Percentiles rank a stretch among this genome's conserved stretches.
These are phyloP conservation scores for Plasmopara viticola DNA, from an alignment of 352 stramenopile species.

Conservation along the genomic window DNA sequence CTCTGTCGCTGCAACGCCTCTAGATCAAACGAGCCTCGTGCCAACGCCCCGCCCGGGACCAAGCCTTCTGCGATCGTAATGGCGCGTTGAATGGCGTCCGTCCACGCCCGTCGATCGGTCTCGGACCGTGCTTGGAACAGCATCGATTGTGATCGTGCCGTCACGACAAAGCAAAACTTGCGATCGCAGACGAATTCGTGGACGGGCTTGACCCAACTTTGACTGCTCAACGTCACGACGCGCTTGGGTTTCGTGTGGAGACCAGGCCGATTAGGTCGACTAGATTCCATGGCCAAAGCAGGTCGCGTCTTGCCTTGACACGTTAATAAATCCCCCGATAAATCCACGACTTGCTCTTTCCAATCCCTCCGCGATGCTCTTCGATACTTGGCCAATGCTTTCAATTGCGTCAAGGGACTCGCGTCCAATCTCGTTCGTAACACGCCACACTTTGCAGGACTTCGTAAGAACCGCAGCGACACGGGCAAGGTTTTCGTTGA, in stretches of 20 bases:
- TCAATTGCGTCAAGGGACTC: conserved; percentile 45
- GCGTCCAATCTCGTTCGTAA: conserved; percentile 47
- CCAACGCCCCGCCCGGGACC: conserved; percentile 16
- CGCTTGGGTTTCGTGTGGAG: too few species aligned
- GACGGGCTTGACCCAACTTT: conserved; percentile 52
- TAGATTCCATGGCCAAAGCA: too few species aligned
- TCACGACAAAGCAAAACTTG: conserved; percentile 65
- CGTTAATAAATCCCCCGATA: too few species aligned
- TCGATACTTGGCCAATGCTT: conserved; percentile 35
- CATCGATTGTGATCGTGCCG: conserved; percentile 49
- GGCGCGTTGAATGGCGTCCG: conserved; percentile 50
- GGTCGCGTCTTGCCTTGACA: too few species aligned
- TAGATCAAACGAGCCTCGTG: conserved; percentile 17
- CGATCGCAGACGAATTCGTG: conserved; percentile 57
- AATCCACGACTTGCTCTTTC: too few species aligned
- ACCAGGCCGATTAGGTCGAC: too few species aligned
- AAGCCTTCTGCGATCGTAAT: conserved; percentile 65
- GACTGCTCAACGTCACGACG: conserved; percentile 18
- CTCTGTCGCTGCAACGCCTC: conserved; percentile 49
- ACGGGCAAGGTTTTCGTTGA: conserved; percentile 27
- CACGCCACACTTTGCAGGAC: conserved; percentile 38
- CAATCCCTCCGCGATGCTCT: background rate
- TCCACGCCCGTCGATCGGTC: conserved; percentile 49
- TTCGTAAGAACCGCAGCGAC: conserved; percentile 43
- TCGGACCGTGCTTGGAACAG: conserved; percentile 54